A percentile compares a stretch with the other conserved stretches of the same genome.
These are phyloP conservation scores for Elaeis oleifera DNA, from an alignment of 202 grass and related monocot genomes.

Conservation along the genomic window DNA sequence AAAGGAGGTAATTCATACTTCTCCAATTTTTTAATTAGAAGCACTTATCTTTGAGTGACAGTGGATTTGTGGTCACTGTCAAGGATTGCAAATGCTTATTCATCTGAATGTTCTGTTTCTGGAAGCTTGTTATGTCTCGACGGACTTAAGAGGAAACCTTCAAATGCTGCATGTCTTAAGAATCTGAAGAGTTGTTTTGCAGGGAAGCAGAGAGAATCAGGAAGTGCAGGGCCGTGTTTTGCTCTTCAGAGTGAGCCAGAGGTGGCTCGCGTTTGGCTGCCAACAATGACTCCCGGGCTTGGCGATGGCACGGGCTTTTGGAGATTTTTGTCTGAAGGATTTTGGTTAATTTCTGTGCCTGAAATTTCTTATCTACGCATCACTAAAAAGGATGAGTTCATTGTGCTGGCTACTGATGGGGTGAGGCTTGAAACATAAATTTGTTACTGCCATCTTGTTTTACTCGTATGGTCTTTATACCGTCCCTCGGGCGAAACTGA, in stretches of 20 bases:
- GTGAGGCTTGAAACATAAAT: conserved; percentile 25
- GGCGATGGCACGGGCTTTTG: conserved; percentile 87
- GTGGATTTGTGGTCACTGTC: no score
- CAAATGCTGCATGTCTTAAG: background rate
- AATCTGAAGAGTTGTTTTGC: conserved; percentile 6
- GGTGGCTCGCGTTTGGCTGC: conserved; percentile 83
- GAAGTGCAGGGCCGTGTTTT: conserved; percentile 70
- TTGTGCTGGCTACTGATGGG: conserved; percentile 84
- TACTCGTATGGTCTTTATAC: background rate
- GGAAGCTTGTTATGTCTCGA: no score
- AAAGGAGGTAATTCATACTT: no score
- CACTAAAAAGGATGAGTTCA: conserved; percentile 64
- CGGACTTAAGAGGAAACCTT: no score
- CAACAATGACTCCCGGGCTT: conserved; percentile 66
- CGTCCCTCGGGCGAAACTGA: no score
- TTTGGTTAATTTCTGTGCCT: conserved; percentile 84
- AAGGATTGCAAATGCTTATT: no score
- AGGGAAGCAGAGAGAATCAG: conserved; percentile 87
- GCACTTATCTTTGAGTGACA: no score
- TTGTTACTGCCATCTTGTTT: background rate
- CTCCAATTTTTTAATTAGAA: no score
- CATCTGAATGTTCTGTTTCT: no score
- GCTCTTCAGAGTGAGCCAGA: conserved; percentile 73
- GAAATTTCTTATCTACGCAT: conserved; percentile 56
- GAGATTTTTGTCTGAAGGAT: conserved; percentile 91